Conservation (phyloP, 768 basidiomycete genomes). For the Rubroboletus pulcherrimus region DNA sequence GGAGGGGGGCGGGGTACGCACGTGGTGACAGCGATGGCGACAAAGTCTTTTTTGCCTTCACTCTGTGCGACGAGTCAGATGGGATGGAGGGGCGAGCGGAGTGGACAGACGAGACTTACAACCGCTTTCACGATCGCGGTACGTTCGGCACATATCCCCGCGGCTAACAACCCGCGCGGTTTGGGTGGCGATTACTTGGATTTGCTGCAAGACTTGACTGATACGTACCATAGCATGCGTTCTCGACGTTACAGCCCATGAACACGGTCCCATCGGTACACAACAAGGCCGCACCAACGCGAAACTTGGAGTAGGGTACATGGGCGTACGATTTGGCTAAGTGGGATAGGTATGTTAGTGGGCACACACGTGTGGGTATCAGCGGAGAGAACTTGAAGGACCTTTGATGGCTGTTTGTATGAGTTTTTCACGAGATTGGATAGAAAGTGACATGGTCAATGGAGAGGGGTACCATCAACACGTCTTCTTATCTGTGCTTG, state of each 20-base stretch:
- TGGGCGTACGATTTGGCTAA: slow-evolving; percentile 71
- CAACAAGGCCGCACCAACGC: slow-evolving; percentile 86
- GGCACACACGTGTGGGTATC: neutral
- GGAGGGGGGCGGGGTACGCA: slow-evolving; percentile 36
- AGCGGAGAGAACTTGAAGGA: neutral
- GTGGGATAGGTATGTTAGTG: neutral
- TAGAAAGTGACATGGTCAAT: slow-evolving; percentile 28
- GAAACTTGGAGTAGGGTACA: slow-evolving; percentile 85
- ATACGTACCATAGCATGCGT: slow-evolving; percentile 80
- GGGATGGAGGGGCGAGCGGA: neutral
- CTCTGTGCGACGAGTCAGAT: slow-evolving; percentile 50
- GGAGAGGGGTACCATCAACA: too few relatives aligned
- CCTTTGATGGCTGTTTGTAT: slow-evolving; percentile 47
- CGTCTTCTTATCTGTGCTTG: too few relatives aligned
- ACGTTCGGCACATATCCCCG: slow-evolving; percentile 89
- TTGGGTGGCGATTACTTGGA: neutral
- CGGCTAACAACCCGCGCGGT: slow-evolving; percentile 40
- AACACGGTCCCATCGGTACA: slow-evolving; percentile 66
- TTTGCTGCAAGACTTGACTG: neutral
- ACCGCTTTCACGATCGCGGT: slow-evolving; percentile 95
- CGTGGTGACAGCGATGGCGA: slow-evolving; percentile 79
- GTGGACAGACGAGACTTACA: slow-evolving; percentile 41
- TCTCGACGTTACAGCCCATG: slow-evolving; percentile 90
- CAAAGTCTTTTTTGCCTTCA: slow-evolving; percentile 67
- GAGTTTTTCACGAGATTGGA: slow-evolving; percentile 44